phyloP scores from a whole-genome alignment of 345 rosid species.

The Kernera saxatilis region DNA sequence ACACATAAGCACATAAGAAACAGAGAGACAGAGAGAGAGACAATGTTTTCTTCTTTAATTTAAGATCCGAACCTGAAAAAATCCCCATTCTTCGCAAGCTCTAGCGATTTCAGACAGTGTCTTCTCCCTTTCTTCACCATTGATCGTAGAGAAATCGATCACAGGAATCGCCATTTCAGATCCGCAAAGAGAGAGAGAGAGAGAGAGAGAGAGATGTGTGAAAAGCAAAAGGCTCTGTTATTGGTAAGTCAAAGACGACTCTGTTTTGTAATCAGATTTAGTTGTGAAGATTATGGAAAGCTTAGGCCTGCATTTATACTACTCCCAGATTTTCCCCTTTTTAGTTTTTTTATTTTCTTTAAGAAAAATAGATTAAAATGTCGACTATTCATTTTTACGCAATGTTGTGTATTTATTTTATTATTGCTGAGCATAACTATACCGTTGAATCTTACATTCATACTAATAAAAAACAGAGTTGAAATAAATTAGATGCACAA shows the following conservation, averaged over 20 bases:
- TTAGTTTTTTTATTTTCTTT: not conserved
- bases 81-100: conserved; percentile 87
- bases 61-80: conserved; percentile 61
- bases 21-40: not conserved
- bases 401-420: not conserved
- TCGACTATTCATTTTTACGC: conserved; percentile 18
- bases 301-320: conserved; percentile 17
- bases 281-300: conserved; percentile 21
- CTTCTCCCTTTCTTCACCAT: conserved; percentile 57
- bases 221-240: conserved; percentile 13
- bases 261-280: conserved; percentile 14
- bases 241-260: conserved; percentile 20
- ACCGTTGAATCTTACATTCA: conserved; percentile 10
- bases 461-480: not conserved
- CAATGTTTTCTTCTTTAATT: not conserved
- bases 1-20: not conserved
- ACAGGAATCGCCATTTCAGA: conserved; percentile 80
- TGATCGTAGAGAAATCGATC: conserved; percentile 78
- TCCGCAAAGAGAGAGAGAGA: not conserved
- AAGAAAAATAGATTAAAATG: not conserved
- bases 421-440: not conserved
- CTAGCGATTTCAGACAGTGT: conserved; percentile 65
- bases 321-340: not conserved
- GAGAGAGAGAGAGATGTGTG: not conserved
- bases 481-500: not conserved